These are phyloP conservation scores for Taphrina deformans DNA, from an alignment of 1,139 yeast genomes.

Conservation along the genomic window DNA sequence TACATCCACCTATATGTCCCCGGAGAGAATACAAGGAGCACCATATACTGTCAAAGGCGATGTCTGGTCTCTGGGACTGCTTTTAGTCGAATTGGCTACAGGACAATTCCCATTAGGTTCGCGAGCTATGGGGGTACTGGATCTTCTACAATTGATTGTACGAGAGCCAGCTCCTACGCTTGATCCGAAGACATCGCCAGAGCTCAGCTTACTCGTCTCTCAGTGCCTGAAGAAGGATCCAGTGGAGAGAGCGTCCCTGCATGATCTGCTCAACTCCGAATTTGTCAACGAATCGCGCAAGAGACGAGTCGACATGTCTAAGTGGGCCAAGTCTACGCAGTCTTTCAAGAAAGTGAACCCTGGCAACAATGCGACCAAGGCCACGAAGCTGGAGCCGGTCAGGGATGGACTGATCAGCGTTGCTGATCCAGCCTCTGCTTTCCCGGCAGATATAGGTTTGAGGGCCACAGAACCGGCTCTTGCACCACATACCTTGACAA, in stretches of 20 bases:
- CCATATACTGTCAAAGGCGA: conserved; percentile 90
- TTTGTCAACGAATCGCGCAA: conserved; percentile 53
- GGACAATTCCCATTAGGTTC: conserved; percentile 64
- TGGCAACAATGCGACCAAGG: background rate
- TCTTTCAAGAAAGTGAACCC: conserved; percentile 6
- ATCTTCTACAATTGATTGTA: conserved; percentile 84
- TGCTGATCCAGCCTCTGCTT: background rate
- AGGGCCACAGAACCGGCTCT: no score
- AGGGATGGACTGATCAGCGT: background rate
- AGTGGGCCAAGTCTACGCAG: conserved; percentile 53
- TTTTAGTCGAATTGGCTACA: conserved; percentile 81
- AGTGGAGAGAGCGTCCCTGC: conserved; percentile 15
- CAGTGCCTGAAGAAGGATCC: conserved; percentile 31
- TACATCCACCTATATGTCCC: conserved; percentile 97
- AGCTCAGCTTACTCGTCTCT: conserved; percentile 16
- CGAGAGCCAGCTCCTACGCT: conserved; percentile 86
- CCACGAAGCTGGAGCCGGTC: background rate
- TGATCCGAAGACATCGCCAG: conserved; percentile 11
- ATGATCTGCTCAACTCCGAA: conserved; percentile 22
- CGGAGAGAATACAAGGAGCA: conserved; percentile 94
- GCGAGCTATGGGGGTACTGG: conserved; percentile 81
- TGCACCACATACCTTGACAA: no score
- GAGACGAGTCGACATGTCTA: conserved; percentile 51
- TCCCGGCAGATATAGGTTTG: no score
- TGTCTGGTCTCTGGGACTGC: conserved; percentile 92